These are phyloP conservation scores for Diatrype stigma DNA, from an alignment of 2,329 filamentous ascomycete genomes.

Conservation along the genomic window DNA sequence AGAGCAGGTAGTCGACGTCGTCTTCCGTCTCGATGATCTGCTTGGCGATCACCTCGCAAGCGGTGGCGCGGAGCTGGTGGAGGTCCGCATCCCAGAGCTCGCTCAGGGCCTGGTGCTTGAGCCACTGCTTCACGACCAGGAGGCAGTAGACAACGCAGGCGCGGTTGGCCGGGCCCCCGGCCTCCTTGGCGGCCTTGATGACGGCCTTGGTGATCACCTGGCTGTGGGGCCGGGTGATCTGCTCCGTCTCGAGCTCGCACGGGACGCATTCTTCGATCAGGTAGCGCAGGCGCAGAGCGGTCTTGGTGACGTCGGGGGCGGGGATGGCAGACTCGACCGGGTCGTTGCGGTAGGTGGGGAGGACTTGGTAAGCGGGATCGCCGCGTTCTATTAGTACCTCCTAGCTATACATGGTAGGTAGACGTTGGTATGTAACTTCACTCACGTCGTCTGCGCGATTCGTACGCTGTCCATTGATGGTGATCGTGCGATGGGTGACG, in stretches of 20 bases:
- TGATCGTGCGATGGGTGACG: slow-evolving; percentile 27
- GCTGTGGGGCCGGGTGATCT: slow-evolving; percentile 77
- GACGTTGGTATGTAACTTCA: neutral
- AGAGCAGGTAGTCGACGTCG: slow-evolving; percentile 71
- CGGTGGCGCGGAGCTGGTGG: slow-evolving; percentile 71
- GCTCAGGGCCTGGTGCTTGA: slow-evolving; percentile 69
- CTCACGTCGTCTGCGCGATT: slow-evolving; percentile 43
- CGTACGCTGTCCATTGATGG: slow-evolving; percentile 33
- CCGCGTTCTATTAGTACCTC: slow-evolving; percentile 13
- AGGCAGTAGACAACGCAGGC: slow-evolving; percentile 83
- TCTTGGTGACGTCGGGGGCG: slow-evolving; percentile 77
- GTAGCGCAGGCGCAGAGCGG: slow-evolving; percentile 85
- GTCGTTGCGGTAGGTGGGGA: slow-evolving; percentile 59
- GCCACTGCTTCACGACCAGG: slow-evolving; percentile 68
- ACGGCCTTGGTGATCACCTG: slow-evolving; percentile 78
- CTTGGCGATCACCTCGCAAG: slow-evolving; percentile 92
- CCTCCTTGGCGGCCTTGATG: slow-evolving; percentile 73
- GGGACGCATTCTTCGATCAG: slow-evolving; percentile 86
- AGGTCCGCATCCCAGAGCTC: slow-evolving; percentile 94
- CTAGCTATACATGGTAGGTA: no score
- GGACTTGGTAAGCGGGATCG: slow-evolving; percentile 44
- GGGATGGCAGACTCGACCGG: slow-evolving; percentile 64
- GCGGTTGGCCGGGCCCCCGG: slow-evolving; percentile 69
- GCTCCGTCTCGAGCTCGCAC: slow-evolving; percentile 76
- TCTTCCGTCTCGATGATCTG: slow-evolving; percentile 80